A percentile compares a stretch with the other conserved stretches of the same genome.
Evolutionary conservation across 345 rosid species (phyloP).

Genomic region (Eutrema yunnanense): DNA sequence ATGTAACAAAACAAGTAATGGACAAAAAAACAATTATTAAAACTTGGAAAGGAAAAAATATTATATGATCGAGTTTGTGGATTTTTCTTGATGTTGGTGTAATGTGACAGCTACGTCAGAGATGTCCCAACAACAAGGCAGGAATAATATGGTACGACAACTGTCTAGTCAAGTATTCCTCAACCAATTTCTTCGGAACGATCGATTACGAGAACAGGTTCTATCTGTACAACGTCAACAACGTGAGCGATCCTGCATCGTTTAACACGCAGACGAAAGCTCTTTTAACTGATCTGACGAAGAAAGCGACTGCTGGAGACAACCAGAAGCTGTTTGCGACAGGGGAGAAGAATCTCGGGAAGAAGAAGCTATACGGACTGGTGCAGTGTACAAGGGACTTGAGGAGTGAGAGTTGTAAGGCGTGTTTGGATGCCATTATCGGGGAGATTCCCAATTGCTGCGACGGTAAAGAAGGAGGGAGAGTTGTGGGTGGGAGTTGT

Average conservation of each 20-base stretch:
- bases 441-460: constrained; percentile 52
- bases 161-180: constrained; percentile 59
- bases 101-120: constrained; percentile 16
- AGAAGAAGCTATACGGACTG: constrained; percentile 42
- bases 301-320: constrained; percentile 15
- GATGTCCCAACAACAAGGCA: constrained; percentile 44
- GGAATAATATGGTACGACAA: constrained; percentile 53
- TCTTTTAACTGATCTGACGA: constrained; percentile 33
- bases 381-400: constrained; percentile 66
- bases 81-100: neutral
- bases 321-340: constrained; percentile 38
- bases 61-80: neutral
- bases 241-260: constrained; percentile 33
- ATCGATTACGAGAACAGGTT: constrained; percentile 39
- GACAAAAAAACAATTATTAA: neutral
- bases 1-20: neutral
- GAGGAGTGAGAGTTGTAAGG: constrained; percentile 35
- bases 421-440: constrained; percentile 44
- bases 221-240: constrained; percentile 30
- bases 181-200: constrained; percentile 42
- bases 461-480: constrained; percentile 62
- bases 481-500: constrained; percentile 53
- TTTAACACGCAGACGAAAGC: constrained; percentile 44
- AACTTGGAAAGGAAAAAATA: neutral
- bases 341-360: constrained; percentile 34